Evolutionary conservation across 208 protist species (phyloP), one percentile per base, ranked within the genome.

Genomic region (Wallacemonas sp.): DNA sequence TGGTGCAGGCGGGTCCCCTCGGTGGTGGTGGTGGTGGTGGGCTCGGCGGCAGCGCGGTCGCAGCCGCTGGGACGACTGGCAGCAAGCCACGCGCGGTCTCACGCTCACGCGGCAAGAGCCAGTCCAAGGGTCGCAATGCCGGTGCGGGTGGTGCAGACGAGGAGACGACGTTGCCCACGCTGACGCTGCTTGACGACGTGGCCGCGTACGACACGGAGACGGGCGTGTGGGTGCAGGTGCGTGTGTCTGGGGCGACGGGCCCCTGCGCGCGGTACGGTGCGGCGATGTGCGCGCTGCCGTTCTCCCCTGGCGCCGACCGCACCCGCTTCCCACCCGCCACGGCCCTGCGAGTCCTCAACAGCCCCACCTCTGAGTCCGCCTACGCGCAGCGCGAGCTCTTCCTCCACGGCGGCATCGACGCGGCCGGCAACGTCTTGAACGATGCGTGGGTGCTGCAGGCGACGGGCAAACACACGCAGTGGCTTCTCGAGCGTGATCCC

Each of bases 381-480:
- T 38, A 56, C 63, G 23, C 36, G 54, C 60, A 69, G 38, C 72
- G 69, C 24, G 85, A 94, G 68, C 39, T 91, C n/a, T 38, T 94
- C 14, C 12, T 94, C 9, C 74, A 92, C 54, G 89, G 89, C 52
- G 89, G 89, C 38, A 64, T 92, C 44, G 84, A 78, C 27, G 80
- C 49, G 21, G 60, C 27, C 19, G 89, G 86, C 0, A 47, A 68
- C 1, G 65, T 89, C 24, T 70, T 85, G 21, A 65, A 49, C 3
- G 89, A 95, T 55, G 81, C 83, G 52, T 95, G 89, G 86, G 71
- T 95, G 68, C 52, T 95, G 64, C 61, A 68, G 27, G 46, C 73
- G 9, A 65, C 57, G 23, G 68, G 72, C 21, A 66, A 65, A 39
- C 38, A 8, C 23, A 30, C 19, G 14, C 4, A 19, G 3, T 48